Conservation (phyloP, 2,329 filamentous ascomycete genomes). For the Cladophialophora yegresii region DNA sequence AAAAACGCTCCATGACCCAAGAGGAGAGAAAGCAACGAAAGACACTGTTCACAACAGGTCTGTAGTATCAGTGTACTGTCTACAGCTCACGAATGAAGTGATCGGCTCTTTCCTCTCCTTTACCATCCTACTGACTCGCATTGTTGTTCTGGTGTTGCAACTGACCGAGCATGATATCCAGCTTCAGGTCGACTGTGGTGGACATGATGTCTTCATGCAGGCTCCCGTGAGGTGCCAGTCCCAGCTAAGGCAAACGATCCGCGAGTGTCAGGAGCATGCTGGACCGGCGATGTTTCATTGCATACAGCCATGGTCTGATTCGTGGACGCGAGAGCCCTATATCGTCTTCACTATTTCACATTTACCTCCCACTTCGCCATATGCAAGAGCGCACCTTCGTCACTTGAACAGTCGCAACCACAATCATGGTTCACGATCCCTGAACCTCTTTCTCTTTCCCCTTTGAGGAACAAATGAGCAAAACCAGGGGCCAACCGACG, state of each 20-base stretch:
- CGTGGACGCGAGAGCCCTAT: background rate
- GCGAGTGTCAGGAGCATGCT: background rate
- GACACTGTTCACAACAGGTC: constrained; percentile 1
- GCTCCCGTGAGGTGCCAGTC: background rate
- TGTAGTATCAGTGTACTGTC: background rate
- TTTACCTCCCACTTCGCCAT: background rate
- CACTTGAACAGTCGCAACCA: background rate
- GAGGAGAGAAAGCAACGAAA: constrained; percentile 13
- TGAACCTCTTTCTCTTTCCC: background rate
- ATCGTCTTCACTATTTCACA: background rate
- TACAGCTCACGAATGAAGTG: too few species aligned
- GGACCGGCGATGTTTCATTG: background rate
- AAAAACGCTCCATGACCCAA: background rate
- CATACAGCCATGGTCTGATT: background rate
- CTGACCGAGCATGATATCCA: background rate
- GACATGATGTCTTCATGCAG: background rate
- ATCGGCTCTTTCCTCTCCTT: background rate
- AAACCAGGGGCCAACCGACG: background rate
- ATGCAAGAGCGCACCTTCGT: background rate
- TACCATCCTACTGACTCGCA: background rate
- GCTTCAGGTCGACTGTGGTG: background rate
- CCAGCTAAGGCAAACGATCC: background rate
- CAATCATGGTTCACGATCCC: background rate
- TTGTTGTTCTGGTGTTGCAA: background rate
- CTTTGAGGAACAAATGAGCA: background rate